A percentile compares a stretch with the other conserved stretches of the same genome.
phyloP scores from a whole-genome alignment of 164 flowering plant species.

The Piper longum region DNA sequence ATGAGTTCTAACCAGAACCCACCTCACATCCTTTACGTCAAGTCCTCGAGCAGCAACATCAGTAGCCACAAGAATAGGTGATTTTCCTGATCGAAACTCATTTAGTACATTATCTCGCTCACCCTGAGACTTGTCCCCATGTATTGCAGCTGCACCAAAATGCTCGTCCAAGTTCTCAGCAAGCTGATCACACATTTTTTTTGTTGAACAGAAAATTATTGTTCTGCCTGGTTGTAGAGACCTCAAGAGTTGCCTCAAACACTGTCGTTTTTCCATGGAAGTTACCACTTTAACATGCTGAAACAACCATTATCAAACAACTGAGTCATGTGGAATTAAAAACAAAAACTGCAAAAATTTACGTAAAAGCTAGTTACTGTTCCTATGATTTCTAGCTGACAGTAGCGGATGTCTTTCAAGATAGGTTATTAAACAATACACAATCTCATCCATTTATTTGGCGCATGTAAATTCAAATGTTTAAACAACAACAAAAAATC shows the following conservation, averaged over 20 bases:
- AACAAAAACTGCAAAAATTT: no score
- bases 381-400: no score
- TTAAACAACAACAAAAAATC: no score
- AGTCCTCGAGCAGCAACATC: constrained; percentile 92
- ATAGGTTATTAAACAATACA: neutral
- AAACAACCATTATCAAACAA: no score
- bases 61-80: constrained; percentile 79
- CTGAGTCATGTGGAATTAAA: neutral
- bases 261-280: constrained; percentile 53
- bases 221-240: constrained; percentile 75
- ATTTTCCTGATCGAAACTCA: constrained; percentile 64
- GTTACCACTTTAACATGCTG: constrained; percentile 61
- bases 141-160: constrained; percentile 83
- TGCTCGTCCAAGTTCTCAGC: constrained; percentile 41
- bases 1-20: neutral
- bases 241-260: constrained; percentile 64
- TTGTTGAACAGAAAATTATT: constrained; percentile 76
- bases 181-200: constrained; percentile 82
- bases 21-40: constrained; percentile 85
- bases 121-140: constrained; percentile 79
- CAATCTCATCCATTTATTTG: neutral
- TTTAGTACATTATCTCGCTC: constrained; percentile 69
- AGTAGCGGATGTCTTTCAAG: no score
- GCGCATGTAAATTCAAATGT: neutral
- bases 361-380: no score